Evolutionary conservation across 1,284 basidiomycete species (phyloP).

Genomic region (Moniliophthora roreri): DNA sequence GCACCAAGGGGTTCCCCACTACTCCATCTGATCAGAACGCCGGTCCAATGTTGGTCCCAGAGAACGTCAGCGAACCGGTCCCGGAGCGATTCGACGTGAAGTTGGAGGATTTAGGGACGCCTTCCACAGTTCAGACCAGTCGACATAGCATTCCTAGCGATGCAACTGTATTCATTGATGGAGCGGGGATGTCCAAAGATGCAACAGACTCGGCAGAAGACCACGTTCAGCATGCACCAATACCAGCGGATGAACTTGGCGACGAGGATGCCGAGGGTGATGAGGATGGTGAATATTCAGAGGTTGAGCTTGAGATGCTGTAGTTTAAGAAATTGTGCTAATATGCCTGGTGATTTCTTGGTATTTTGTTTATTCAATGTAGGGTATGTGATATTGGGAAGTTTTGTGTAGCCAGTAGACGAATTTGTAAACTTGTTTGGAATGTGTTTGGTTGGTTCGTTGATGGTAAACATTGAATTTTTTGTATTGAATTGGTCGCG

Average conservation of each 20-base stretch:
- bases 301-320: conserved; percentile 32
- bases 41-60: too few relatives aligned
- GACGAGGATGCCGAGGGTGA: conserved; percentile 14
- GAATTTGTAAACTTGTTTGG: not conserved
- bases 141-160: conserved; percentile 55
- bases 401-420: not conserved
- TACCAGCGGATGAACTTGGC: conserved; percentile 1
- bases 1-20: too few relatives aligned
- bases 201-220: not conserved
- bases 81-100: conserved; percentile 5
- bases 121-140: conserved; percentile 32
- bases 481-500: not conserved
- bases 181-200: conserved; percentile 4
- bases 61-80: not conserved
- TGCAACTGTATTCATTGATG: conserved; percentile 37
- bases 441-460: conserved; percentile 2
- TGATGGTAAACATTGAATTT: not conserved
- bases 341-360: too few relatives aligned
- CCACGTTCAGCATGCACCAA: not conserved
- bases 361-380: too few relatives aligned
- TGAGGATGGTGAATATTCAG: conserved; percentile 38
- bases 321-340: conserved; percentile 20
- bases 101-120: conserved; percentile 41
- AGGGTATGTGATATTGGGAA: too few relatives aligned
- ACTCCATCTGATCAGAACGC: too few relatives aligned